Percentiles rank a stretch among this genome's conserved stretches.
phyloP scores from a whole-genome alignment of 768 basidiomycete genomes.

The Podaxis sp. region DNA sequence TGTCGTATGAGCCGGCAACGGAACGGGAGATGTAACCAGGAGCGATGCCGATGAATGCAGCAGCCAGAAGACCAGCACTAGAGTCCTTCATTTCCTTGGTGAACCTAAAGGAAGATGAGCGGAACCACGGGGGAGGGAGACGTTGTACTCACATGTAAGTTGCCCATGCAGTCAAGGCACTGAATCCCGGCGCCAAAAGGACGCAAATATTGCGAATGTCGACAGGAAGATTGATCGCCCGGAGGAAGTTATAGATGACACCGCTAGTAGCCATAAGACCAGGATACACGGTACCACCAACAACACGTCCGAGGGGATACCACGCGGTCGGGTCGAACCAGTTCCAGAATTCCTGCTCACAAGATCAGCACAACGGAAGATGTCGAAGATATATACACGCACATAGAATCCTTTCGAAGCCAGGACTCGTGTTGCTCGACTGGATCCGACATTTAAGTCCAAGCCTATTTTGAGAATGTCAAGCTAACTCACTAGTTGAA shows the following conservation, averaged over 20 bases:
- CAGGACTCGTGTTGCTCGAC: constrained; percentile 90
- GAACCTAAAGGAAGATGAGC: constrained; percentile 55
- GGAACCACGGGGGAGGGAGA: neutral
- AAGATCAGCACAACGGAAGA: neutral
- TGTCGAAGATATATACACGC: constrained; percentile 27
- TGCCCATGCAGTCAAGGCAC: constrained; percentile 94
- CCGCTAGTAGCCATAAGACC: constrained; percentile 98
- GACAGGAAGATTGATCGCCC: constrained; percentile 88
- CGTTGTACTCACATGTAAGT: constrained; percentile 78
- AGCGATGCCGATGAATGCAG: constrained; percentile 96
- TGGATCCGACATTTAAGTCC: constrained; percentile 32
- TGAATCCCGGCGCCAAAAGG: constrained; percentile 94
- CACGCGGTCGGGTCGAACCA: constrained; percentile 99
- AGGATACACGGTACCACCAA: constrained; percentile 97
- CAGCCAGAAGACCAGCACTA: constrained; percentile 94
- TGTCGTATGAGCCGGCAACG: constrained; percentile 98
- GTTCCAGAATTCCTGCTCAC: constrained; percentile 94
- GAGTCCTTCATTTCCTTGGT: constrained; percentile 96
- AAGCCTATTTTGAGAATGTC: constrained; percentile 16
- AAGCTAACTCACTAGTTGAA: constrained; percentile 87
- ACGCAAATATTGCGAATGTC: constrained; percentile 98
- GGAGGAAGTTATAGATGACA: constrained; percentile 91
- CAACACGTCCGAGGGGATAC: constrained; percentile 98
- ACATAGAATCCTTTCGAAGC: constrained; percentile 96
- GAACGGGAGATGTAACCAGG: constrained; percentile 99